phyloP scores from a whole-genome alignment of 805 yeast genomes.

The Blastobotrys americana region DNA sequence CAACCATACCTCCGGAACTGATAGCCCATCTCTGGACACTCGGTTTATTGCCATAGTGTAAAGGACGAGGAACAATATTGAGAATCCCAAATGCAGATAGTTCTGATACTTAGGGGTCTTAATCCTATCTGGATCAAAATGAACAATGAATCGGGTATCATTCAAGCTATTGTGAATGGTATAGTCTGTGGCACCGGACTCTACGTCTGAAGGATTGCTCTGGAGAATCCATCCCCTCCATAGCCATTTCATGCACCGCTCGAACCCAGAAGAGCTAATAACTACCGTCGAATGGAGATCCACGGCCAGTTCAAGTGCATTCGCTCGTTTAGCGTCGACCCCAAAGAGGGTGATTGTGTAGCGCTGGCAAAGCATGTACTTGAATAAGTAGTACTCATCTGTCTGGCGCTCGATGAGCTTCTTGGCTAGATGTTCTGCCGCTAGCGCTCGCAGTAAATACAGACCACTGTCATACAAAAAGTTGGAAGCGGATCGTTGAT shows the following conservation, averaged over 20 bases:
- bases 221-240: constrained; percentile 94
- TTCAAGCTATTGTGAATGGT: constrained; percentile 55
- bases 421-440: constrained; percentile 72
- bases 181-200: constrained; percentile 52
- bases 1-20: constrained; percentile 43
- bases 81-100: constrained; percentile 57
- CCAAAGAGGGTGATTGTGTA: constrained; percentile 60
- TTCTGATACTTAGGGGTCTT: constrained; percentile 83
- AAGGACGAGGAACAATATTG: constrained; percentile 52
- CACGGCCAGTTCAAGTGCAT: constrained; percentile 77
- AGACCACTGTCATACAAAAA: constrained; percentile 66
- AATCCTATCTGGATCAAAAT: constrained; percentile 75
- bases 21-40: constrained; percentile 22
- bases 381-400: constrained; percentile 42
- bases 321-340: constrained; percentile 54
- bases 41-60: constrained; percentile 60
- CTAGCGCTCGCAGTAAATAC: constrained; percentile 49
- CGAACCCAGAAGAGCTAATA: constrained; percentile 75
- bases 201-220: constrained; percentile 38
- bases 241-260: constrained; percentile 78
- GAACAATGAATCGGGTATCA: constrained; percentile 47
- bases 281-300: constrained; percentile 75
- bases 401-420: constrained; percentile 55
- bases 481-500: constrained; percentile 46
- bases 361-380: constrained; percentile 70